Evolutionary conservation across 1,284 basidiomycete species (phyloP).

Genomic region (Apiotrichum gamsii): DNA sequence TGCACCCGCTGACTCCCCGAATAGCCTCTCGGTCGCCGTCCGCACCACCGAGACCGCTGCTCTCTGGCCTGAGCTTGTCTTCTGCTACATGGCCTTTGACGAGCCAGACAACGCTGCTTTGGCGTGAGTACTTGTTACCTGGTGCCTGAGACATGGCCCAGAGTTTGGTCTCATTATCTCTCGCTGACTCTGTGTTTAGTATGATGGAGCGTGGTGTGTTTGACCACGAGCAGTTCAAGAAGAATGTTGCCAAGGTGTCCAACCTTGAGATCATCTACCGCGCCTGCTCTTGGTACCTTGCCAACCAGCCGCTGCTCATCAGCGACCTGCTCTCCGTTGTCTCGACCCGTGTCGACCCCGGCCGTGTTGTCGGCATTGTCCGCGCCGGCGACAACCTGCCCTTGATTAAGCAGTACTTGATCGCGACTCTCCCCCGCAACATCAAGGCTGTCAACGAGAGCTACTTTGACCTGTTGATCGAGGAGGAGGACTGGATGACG

Average conservation of each 20-base stretch:
- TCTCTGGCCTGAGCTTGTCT: slow-evolving; percentile 98
- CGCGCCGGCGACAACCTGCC: slow-evolving; percentile 76
- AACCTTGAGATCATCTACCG: slow-evolving; percentile 87
- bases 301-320: slow-evolving; percentile 86
- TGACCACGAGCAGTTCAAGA: slow-evolving; percentile 99
- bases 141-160: too few relatives aligned
- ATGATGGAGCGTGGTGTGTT: slow-evolving; percentile 78
- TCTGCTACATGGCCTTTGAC: slow-evolving; percentile 90
- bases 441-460: slow-evolving; percentile 96
- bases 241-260: slow-evolving; percentile 86
- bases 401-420: slow-evolving; percentile 89
- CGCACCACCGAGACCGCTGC: slow-evolving; percentile 93
- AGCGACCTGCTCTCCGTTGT: slow-evolving; percentile 90
- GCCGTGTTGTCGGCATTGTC: slow-evolving; percentile 93
- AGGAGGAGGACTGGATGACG: slow-evolving; percentile 98
- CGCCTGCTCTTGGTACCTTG: slow-evolving; percentile 59
- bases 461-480: slow-evolving; percentile 92
- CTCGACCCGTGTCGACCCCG: slow-evolving; percentile 88
- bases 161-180: background rate
- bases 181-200: background rate
- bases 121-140: slow-evolving; percentile 50
- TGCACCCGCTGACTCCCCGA: background rate
- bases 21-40: slow-evolving; percentile 63
- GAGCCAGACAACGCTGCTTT: slow-evolving; percentile 47
- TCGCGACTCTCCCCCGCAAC: slow-evolving; percentile 67